A percentile compares a stretch with the other conserved stretches of the same genome.
These are phyloP conservation scores for Phlegmacium glaucopus DNA, from an alignment of 768 basidiomycete genomes.

Conservation along the genomic window DNA sequence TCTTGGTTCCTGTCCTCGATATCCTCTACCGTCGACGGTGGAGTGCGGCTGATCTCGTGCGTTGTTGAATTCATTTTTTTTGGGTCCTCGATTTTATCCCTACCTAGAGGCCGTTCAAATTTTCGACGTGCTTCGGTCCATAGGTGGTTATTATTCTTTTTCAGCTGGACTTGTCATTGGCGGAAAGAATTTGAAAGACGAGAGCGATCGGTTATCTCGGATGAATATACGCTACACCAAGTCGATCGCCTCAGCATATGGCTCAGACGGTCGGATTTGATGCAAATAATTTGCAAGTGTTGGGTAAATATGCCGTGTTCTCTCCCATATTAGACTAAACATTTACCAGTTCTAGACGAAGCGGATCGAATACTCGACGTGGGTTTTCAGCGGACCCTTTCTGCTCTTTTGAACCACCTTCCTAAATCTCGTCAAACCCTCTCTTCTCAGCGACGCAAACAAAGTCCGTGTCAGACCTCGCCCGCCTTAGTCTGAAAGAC, in stretches of 20 bases:
- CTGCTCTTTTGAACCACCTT: slow-evolving; percentile 89
- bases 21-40: slow-evolving; percentile 87
- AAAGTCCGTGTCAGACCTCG: slow-evolving; percentile 81
- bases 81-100: not conserved
- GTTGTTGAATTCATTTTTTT: slow-evolving; percentile 27
- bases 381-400: slow-evolving; percentile 87
- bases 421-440: slow-evolving; percentile 87
- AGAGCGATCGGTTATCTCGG: slow-evolving; percentile 78
- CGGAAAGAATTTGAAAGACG: slow-evolving; percentile 93
- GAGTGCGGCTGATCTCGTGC: slow-evolving; percentile 86
- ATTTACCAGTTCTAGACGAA: slow-evolving; percentile 90
- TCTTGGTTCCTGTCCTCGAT: slow-evolving; percentile 91
- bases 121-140: slow-evolving; percentile 91
- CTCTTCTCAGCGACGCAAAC: slow-evolving; percentile 98
- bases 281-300: slow-evolving; percentile 82
- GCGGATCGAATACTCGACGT: slow-evolving; percentile 97
- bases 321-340: not conserved
- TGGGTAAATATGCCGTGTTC: slow-evolving; percentile 52
- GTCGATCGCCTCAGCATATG: slow-evolving; percentile 93
- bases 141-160: slow-evolving; percentile 88
- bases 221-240: slow-evolving; percentile 99
- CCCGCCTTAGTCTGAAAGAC: slow-evolving; percentile 82
- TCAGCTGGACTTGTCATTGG: slow-evolving; percentile 96
- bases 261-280: slow-evolving; percentile 97
- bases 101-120: slow-evolving; percentile 88